Conservation (phyloP, 345 rosid genomes). For the Gossypium anomalum region DNA sequence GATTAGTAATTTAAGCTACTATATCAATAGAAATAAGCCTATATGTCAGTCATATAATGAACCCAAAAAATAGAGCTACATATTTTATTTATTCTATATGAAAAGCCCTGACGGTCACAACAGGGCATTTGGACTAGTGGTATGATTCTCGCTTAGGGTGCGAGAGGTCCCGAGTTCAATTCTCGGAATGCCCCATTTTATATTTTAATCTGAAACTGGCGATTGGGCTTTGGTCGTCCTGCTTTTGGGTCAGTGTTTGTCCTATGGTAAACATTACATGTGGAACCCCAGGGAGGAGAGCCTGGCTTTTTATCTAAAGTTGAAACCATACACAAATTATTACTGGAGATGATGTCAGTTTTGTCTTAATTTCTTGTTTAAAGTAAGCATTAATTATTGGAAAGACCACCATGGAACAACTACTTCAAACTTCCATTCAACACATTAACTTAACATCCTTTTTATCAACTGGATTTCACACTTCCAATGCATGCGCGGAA, state of each 20-base stretch:
- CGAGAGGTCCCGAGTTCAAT: slow-evolving; percentile 72
- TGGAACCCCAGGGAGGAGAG: too few species aligned
- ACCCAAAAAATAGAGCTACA: not conserved
- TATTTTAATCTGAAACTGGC: too few species aligned
- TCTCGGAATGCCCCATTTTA: slow-evolving; percentile 55
- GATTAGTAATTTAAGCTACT: too few species aligned
- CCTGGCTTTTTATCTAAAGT: too few species aligned
- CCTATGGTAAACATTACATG: too few species aligned
- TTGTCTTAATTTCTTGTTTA: not conserved
- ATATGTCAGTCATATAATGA: not conserved
- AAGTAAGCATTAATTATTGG: not conserved
- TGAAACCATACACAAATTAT: too few species aligned
- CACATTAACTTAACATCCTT: not conserved
- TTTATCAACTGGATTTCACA: too few species aligned
- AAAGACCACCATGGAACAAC: not conserved
- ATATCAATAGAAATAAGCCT: not conserved
- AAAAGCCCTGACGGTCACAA: accelerated
- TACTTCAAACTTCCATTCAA: not conserved
- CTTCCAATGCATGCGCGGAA: too few species aligned
- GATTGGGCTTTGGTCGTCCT: too few species aligned
- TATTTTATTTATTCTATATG: accelerated
- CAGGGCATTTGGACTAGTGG: slow-evolving; percentile 78
- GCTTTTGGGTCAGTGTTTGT: too few species aligned
- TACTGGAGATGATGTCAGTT: not conserved
- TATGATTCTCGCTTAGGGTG: slow-evolving; percentile 89